Evolutionary conservation across 495 filamentous ascomycete genomes (phyloP).

Genomic region (Hypoxylon intermedium): DNA sequence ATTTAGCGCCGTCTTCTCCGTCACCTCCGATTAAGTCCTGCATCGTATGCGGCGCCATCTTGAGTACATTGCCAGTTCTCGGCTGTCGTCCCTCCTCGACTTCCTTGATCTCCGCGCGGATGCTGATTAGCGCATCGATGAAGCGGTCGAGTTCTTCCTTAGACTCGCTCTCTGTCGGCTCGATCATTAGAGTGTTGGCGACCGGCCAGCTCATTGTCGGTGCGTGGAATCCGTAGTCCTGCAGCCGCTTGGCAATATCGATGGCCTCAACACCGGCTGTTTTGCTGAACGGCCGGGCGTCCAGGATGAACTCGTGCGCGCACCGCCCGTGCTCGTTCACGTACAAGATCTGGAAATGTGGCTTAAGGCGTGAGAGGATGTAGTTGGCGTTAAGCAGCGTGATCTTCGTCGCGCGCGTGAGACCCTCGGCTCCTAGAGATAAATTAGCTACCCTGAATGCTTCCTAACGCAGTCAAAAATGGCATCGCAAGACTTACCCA

Average conservation of each 20-base stretch:
- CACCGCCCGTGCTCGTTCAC: slow-evolving; percentile 88
- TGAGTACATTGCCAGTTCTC: slow-evolving; percentile 85
- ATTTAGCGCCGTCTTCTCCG: slow-evolving; percentile 59
- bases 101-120: slow-evolving; percentile 83
- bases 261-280: slow-evolving; percentile 89
- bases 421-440: slow-evolving; percentile 69
- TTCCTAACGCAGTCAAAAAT: too few species aligned
- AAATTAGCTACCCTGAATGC: slow-evolving; percentile 31
- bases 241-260: slow-evolving; percentile 95
- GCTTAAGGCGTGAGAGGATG: slow-evolving; percentile 88
- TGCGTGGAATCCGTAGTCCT: slow-evolving; percentile 98
- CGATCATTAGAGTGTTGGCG: slow-evolving; percentile 96
- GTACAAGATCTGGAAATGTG: slow-evolving; percentile 90
- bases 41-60: slow-evolving; percentile 89
- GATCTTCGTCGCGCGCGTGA: slow-evolving; percentile 95
- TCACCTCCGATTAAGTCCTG: slow-evolving; percentile 74
- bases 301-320: slow-evolving; percentile 98
- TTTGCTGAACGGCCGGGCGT: slow-evolving; percentile 85
- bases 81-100: slow-evolving; percentile 83
- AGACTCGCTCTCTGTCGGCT: slow-evolving; percentile 94
- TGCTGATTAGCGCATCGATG: slow-evolving; percentile 88
- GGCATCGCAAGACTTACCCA: slow-evolving; percentile 62
- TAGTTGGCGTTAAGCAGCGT: slow-evolving; percentile 98
- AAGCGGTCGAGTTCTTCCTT: slow-evolving; percentile 95
- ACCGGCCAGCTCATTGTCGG: slow-evolving; percentile 99